Base-by-base conservation (phyloP, 305 asterid genomes). In the Fraxinus sp. region DNA sequence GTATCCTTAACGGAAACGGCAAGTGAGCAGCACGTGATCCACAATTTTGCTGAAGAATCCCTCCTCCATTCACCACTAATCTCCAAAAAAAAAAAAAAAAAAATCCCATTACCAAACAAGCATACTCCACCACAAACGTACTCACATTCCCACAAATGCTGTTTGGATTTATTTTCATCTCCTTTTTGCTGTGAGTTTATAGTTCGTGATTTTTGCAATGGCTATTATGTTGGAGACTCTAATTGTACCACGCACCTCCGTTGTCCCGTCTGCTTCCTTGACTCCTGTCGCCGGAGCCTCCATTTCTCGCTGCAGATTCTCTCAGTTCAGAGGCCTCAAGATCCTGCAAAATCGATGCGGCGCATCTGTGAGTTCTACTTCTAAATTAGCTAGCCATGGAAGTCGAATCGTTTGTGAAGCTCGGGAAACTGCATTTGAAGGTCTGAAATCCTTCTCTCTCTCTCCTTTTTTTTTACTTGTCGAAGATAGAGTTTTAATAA, bases 321-420 rank as follows among this genome's bases (percentile, higher is more conserved):
- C 92, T 7, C 81, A 79, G 7, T 87, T 86, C 81, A 83, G 76
- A 68, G 92, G 90, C 13, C 84, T 89, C 79, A 87, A 86, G 91
- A 81, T 87, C 80, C 89, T 71, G 46, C 77, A 62, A 33, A 5
- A 85, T 62, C 85, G 83, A 5, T 82, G 86, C 8, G 68, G 82
- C 0, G 64, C 70, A 2, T 85, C 86, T 24, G 66, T 81, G 14
- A 79, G 55, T 70, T 88, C 84, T 18, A 39, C 13, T 28, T 77
- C 90, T 1, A 87, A 73, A 81, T 37, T 82, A 52, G 33, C 77
- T 80, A 86, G 83, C 80, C 83, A 90, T 18, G 87, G 85, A 5
- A 79, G 82, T 30, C 77, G 87, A 77, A 88, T 91, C 80, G 84
- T 87, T 35, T 89, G 91, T 87, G 91, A 91, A 79, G 90, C 92